Conservation (phyloP, 1,284 basidiomycete genomes). For the Tilletia walkeri region DNA sequence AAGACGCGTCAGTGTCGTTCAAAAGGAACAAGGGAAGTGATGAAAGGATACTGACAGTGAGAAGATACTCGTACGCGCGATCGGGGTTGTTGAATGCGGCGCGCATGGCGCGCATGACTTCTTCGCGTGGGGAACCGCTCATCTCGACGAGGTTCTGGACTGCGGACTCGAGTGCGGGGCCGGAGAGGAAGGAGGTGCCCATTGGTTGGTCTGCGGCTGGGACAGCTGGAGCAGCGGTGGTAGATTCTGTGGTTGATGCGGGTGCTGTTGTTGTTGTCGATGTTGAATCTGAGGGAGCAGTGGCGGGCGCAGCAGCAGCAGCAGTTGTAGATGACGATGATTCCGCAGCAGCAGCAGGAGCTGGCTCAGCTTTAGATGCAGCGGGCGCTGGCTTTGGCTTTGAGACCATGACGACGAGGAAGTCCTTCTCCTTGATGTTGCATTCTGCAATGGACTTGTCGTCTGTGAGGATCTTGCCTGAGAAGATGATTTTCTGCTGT, state of each 20-base stretch:
- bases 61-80: slow-evolving; percentile 93
- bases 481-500: slow-evolving; percentile 90
- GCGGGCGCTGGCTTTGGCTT: slow-evolving; percentile 65
- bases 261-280: slow-evolving; percentile 47
- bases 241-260: slow-evolving; percentile 49
- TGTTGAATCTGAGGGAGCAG: slow-evolving; percentile 55
- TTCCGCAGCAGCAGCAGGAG: no score
- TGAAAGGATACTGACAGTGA: slow-evolving; percentile 68
- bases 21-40: not conserved
- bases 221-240: slow-evolving; percentile 47
- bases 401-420: slow-evolving; percentile 95
- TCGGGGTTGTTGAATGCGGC: slow-evolving; percentile 98
- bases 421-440: slow-evolving; percentile 97
- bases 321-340: slow-evolving; percentile 26
- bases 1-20: not conserved
- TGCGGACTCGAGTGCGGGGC: slow-evolving; percentile 45
- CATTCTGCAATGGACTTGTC: slow-evolving; percentile 82
- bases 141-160: slow-evolving; percentile 67
- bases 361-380: not conserved
- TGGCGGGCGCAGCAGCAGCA: slow-evolving; percentile 44
- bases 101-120: slow-evolving; percentile 80
- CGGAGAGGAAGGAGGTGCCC: slow-evolving; percentile 27
- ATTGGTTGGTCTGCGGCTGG: slow-evolving; percentile 41
- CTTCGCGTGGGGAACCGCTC: slow-evolving; percentile 78
- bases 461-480: slow-evolving; percentile 89